Percentiles rank a stretch among this genome's conserved stretches.
phyloP scores from a whole-genome alignment of 2,329 filamentous ascomycete species.

The Chaetomiaceae sp. region DNA sequence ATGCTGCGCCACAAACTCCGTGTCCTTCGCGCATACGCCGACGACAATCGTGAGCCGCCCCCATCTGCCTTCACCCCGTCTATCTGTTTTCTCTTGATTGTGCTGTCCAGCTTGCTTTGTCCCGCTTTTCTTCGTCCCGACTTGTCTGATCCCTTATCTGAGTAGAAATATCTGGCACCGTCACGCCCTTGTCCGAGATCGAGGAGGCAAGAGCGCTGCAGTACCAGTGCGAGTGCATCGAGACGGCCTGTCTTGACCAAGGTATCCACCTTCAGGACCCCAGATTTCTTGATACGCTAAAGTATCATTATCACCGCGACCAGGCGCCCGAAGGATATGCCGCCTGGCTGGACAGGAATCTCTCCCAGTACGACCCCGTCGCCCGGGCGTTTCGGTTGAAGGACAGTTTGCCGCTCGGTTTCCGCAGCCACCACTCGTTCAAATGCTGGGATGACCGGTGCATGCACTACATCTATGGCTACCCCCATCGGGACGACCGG shows the following conservation, averaged over 20 bases:
- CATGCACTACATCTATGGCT: slow-evolving; percentile 56
- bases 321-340: slow-evolving; percentile 46
- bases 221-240: slow-evolving; percentile 56
- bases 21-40: slow-evolving; percentile 45
- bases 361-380: slow-evolving; percentile 46
- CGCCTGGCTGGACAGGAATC: slow-evolving; percentile 50
- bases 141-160: slow-evolving; percentile 4
- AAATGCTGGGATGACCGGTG: slow-evolving; percentile 55
- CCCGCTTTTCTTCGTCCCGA: slow-evolving; percentile 8
- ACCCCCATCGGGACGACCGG: slow-evolving; percentile 46
- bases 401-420: slow-evolving; percentile 35
- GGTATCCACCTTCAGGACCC: slow-evolving; percentile 42
- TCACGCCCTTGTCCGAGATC: slow-evolving; percentile 48
- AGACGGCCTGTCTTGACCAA: slow-evolving; percentile 47
- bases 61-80: slow-evolving; percentile 7
- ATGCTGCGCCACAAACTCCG: slow-evolving; percentile 55
- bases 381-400: slow-evolving; percentile 39
- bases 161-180: slow-evolving; percentile 37
- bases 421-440: slow-evolving; percentile 40
- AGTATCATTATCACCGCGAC: slow-evolving; percentile 34
- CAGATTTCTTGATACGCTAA: slow-evolving; percentile 37
- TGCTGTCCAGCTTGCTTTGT: background rate
- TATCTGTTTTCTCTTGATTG: background rate
- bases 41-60: slow-evolving; percentile 45
- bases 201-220: slow-evolving; percentile 55